Percentiles rank a stretch among this genome's conserved stretches.
These are phyloP conservation scores for Chlamydomonas sp. DNA, from an alignment of 139 green algal species.

Conservation along the genomic window DNA sequence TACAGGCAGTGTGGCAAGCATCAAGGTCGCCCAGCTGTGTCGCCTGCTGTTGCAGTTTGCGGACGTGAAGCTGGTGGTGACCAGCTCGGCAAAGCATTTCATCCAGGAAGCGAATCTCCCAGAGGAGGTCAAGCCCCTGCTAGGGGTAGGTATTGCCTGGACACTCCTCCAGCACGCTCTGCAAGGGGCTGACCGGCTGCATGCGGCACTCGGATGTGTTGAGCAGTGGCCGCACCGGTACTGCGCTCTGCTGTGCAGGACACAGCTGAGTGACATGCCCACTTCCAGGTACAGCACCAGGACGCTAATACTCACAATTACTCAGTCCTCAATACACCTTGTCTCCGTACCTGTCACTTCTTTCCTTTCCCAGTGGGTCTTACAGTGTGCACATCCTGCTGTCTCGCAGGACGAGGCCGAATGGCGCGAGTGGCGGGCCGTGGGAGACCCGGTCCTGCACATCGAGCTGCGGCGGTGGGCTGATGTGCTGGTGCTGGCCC, in stretches of 20 bases:
- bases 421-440: constrained; percentile 72
- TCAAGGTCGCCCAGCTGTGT: constrained; percentile 72
- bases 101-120: constrained; percentile 50
- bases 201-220: neutral
- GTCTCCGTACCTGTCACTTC: neutral
- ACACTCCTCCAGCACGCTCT: too few relatives aligned
- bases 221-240: too few relatives aligned
- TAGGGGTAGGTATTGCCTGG: constrained; percentile 8
- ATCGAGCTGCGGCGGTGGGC: constrained; percentile 95
- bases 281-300: too few relatives aligned
- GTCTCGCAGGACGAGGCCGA: constrained; percentile 71
- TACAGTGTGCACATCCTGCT: neutral
- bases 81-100: constrained; percentile 67
- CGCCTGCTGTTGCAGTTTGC: constrained; percentile 52
- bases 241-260: too few relatives aligned
- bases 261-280: too few relatives aligned
- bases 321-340: neutral
- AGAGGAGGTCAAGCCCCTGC: constrained; percentile 12
- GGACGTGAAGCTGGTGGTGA: constrained; percentile 70
- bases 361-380: neutral
- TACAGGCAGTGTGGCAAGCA: constrained; percentile 78
- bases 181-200: neutral
- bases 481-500: constrained; percentile 92
- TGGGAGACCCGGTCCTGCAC: constrained; percentile 92
- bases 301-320: too few relatives aligned